Base-by-base conservation (phyloP, 108 stramenopile species). In the Skeletonema marinoi region DNA sequence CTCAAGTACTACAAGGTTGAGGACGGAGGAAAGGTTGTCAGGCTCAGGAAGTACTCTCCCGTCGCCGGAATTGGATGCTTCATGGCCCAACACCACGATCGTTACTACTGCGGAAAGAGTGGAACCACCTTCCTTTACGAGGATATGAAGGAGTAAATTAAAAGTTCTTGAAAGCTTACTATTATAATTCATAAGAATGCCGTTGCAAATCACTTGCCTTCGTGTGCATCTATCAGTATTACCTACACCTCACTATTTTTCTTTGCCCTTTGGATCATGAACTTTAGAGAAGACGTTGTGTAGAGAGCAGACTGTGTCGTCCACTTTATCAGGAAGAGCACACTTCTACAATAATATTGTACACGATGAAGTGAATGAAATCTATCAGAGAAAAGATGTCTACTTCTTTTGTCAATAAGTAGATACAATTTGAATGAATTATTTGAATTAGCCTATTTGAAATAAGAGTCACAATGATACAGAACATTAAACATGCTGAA, bases 1-100 rank as follows among this genome's bases (percentile, higher is more conserved):
- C 95, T 99, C 82, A 98, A 99, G 93, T 99, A 97, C 88, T 99
- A 99, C 93, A 87, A 97, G 41, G 98, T 99, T 32, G 98, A 99
- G 71, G 92, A 95, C 50, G 93, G 91, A 66, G 98, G 98, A 42
- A 99, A 99, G 94, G 97, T 99, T 70, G 92, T 93, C 39, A 89
- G 98, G 62, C 88, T 98, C 48, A 84, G 98, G 70, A 98, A 98
- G 88, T 97, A 98, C 85, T 93, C 91, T 75, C 98, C 98, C 50
- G 88, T 89, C 56, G 96, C 94, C 68, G 98, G 98, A 70, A 96
- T 96, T 77, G 99, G 99, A 29, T 98, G 97, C 86, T 98, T 98
- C 96, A 97, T 99, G 98, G 99, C 99, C 50, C 95, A 96, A 65
- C 99, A 99, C 89, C 80, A 89, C 60, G 97, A 99, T 89, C 96